A percentile compares a stretch with the other conserved stretches of the same genome.
Evolutionary conservation across 2,329 filamentous ascomycete genomes (phyloP).

Genomic region (Neonectria magnoliae): DNA sequence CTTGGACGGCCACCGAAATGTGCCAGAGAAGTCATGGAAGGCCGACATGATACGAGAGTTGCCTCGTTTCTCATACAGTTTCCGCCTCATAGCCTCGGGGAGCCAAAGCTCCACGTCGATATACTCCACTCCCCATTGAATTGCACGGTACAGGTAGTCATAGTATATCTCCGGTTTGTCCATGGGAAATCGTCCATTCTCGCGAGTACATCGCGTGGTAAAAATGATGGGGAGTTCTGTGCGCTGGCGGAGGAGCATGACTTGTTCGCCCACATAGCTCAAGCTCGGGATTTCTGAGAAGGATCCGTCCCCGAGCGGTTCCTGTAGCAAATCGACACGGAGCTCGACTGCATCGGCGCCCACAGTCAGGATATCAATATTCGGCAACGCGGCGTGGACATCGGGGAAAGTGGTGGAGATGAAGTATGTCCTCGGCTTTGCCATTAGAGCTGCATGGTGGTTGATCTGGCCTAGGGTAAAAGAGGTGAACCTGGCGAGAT

Average conservation of each 20-base stretch:
- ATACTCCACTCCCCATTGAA: conserved; percentile 91
- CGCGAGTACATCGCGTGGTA: conserved; percentile 81
- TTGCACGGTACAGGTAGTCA: conserved; percentile 82
- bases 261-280: conserved; percentile 85
- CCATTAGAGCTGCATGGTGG: conserved; percentile 79
- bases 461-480: conserved; percentile 83
- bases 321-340: conserved; percentile 82
- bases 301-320: conserved; percentile 70
- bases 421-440: conserved; percentile 82
- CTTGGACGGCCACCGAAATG: conserved; percentile 82
- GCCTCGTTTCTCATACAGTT: conserved; percentile 75
- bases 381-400: conserved; percentile 82
- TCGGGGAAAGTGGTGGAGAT: conserved; percentile 92
- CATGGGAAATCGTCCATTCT: conserved; percentile 89
- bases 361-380: conserved; percentile 87
- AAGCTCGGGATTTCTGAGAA: conserved; percentile 77
- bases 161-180: conserved; percentile 79
- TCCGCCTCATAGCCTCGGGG: conserved; percentile 76
- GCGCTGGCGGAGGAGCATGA: conserved; percentile 84
- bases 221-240: conserved; percentile 93
- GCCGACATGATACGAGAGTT: conserved; percentile 91
- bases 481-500: conserved; percentile 81
- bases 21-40: conserved; percentile 88
- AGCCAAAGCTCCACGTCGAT: conserved; percentile 91
- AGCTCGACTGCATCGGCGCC: conserved; percentile 88